These are phyloP conservation scores for Colletotrichum godetiae DNA, from an alignment of 2,329 filamentous ascomycete species.

Conservation along the genomic window DNA sequence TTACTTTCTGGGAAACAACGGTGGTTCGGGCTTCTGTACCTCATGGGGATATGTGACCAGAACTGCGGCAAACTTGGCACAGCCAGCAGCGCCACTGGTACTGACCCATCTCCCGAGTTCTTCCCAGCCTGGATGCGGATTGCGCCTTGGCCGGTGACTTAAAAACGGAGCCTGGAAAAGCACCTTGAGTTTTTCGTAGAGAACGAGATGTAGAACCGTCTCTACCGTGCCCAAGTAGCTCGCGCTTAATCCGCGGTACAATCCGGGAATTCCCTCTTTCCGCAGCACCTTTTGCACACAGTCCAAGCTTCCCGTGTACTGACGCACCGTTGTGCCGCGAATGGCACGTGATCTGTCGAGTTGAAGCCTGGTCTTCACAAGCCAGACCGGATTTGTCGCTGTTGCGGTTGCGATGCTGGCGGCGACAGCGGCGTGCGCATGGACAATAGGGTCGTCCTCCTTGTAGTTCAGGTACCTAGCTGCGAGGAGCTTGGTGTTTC, in stretches of 20 bases:
- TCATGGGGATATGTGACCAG: too few relatives aligned
- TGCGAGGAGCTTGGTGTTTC: slow-evolving; percentile 71
- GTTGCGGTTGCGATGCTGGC: slow-evolving; percentile 78
- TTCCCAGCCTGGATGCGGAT: too few relatives aligned
- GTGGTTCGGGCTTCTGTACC: too few relatives aligned
- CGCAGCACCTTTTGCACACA: slow-evolving; percentile 74
- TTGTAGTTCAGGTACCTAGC: too few relatives aligned
- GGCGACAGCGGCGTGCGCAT: slow-evolving; percentile 70
- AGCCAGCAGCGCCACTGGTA: too few relatives aligned
- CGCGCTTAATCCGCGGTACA: slow-evolving; percentile 76
- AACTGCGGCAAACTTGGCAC: too few relatives aligned
- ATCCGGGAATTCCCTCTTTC: slow-evolving; percentile 71
- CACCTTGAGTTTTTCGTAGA: too few relatives aligned
- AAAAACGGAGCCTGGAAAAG: too few relatives aligned
- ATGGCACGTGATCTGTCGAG: neutral
- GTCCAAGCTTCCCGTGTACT: slow-evolving; percentile 76
- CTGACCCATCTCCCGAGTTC: too few relatives aligned
- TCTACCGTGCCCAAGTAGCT: slow-evolving; percentile 78
- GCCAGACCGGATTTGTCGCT: slow-evolving; percentile 79
- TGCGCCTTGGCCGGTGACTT: too few relatives aligned
- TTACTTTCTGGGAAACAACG: too few relatives aligned
- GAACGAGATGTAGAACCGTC: slow-evolving; percentile 76
- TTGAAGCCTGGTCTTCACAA: slow-evolving; percentile 75
- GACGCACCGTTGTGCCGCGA: slow-evolving; percentile 51
- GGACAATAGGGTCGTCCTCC: slow-evolving; percentile 60